Evolutionary conservation across 805 yeast genomes (phyloP).

Genomic region (Ogataea corticis): DNA sequence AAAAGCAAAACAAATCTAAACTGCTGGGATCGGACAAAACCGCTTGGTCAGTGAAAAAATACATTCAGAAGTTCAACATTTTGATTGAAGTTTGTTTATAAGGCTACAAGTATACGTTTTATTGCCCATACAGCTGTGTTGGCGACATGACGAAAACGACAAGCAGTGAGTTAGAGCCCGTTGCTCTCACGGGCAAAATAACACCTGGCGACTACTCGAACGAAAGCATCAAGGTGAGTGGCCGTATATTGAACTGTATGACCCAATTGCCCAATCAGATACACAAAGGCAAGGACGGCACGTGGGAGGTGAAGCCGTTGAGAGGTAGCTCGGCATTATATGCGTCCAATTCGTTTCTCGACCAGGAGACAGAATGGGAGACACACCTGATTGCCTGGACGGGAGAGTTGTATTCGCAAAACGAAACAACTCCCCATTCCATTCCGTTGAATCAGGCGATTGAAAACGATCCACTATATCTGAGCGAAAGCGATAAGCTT

Average conservation of each 20-base stretch:
- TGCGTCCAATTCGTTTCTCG: conserved; percentile 67
- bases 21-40: no score
- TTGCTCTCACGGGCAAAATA: conserved; percentile 2
- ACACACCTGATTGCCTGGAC: conserved; percentile 93
- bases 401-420: conserved; percentile 64
- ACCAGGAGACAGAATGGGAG: conserved; percentile 76
- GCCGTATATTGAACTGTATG: conserved; percentile 67
- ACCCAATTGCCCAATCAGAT: conserved; percentile 69
- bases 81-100: no score
- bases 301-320: conserved; percentile 61
- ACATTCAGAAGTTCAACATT: no score
- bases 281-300: conserved; percentile 39
- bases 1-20: no score
- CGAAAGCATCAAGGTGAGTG: conserved; percentile 45
- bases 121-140: background rate
- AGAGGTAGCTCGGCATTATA: conserved; percentile 86
- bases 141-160: conserved; percentile 1
- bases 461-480: conserved; percentile 62
- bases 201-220: conserved; percentile 24
- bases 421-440: conserved; percentile 27
- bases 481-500: conserved; percentile 54
- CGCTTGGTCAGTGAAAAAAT: no score
- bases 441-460: conserved; percentile 30
- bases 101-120: no score
- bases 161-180: background rate